These are phyloP conservation scores for Annulohypoxylon stygium DNA, from an alignment of 495 filamentous ascomycete genomes.

Conservation along the genomic window DNA sequence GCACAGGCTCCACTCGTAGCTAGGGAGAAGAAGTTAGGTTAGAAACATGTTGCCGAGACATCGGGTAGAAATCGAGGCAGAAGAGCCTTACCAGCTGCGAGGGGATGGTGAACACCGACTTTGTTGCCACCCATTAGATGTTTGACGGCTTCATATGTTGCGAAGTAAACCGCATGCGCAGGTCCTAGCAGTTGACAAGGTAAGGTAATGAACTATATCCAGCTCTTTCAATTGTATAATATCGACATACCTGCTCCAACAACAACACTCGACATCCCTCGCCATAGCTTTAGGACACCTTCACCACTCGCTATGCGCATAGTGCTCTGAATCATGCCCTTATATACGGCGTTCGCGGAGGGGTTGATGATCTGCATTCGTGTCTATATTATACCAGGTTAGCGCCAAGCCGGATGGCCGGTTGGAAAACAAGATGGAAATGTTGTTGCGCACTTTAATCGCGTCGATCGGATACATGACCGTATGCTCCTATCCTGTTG, in stretches of 20 bases:
- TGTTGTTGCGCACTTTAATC: constrained; percentile 80
- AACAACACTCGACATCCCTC: constrained; percentile 95
- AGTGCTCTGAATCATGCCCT: constrained; percentile 90
- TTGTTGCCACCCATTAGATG: constrained; percentile 94
- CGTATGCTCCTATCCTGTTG: constrained; percentile 74
- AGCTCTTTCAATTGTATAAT: constrained; percentile 43
- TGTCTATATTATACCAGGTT: constrained; percentile 70
- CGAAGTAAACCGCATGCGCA: constrained; percentile 97
- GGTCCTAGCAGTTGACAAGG: constrained; percentile 71
- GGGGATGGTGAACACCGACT: constrained; percentile 88
- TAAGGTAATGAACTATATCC: constrained; percentile 17
- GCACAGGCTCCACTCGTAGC: constrained; percentile 92
- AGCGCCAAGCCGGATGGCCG: constrained; percentile 21
- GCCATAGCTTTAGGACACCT: constrained; percentile 92
- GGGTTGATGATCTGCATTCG: constrained; percentile 97
- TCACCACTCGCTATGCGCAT: constrained; percentile 91
- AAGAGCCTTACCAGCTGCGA: constrained; percentile 80
- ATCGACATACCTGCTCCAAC: constrained; percentile 85
- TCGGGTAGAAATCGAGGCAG: constrained; percentile 23
- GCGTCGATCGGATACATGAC: constrained; percentile 99
- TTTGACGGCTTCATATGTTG: constrained; percentile 97
- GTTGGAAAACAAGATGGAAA: constrained; percentile 4
- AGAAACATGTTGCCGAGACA: constrained; percentile 11
- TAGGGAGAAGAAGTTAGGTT: constrained; percentile 54
- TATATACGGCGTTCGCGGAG: constrained; percentile 85